A percentile compares a stretch with the other conserved stretches of the same genome.
Conservation (phyloP, 2,329 filamentous ascomycete species). For the Hyphodiscus sp. region DNA sequence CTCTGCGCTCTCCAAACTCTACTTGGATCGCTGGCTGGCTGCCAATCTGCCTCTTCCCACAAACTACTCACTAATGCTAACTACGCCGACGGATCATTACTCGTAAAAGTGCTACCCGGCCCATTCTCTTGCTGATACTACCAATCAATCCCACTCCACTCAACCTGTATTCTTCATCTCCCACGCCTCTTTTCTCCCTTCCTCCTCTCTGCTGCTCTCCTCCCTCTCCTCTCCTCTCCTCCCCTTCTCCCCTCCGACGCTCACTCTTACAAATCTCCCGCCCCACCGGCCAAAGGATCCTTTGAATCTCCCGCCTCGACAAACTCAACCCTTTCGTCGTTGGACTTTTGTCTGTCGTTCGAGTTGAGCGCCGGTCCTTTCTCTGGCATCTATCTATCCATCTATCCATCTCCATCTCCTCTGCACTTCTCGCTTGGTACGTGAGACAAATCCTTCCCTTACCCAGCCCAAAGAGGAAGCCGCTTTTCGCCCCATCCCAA, state of each 20-base stretch:
- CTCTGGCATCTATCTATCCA: no score
- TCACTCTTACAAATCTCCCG: conserved; percentile 1
- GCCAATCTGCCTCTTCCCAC: neutral
- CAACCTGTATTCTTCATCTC: neutral
- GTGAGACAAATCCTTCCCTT: conserved; percentile 2
- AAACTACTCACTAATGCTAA: no score
- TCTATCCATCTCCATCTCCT: no score
- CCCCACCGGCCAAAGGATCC: conserved; percentile 2
- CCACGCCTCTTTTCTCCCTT: neutral
- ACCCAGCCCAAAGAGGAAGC: neutral
- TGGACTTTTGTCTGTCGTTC: conserved; percentile 9
- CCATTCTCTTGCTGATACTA: no score
- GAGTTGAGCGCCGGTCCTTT: conserved; percentile 19
- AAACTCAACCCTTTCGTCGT: neutral
- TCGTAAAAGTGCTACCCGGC: no score
- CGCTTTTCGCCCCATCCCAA: neutral
- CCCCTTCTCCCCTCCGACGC: neutral
- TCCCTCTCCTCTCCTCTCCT: neutral
- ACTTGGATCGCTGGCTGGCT: no score
- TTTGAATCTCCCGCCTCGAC: conserved; percentile 2
- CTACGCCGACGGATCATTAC: no score
- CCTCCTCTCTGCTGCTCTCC: neutral
- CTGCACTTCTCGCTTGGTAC: conserved; percentile 21
- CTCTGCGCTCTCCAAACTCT: no score
- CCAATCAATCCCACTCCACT: no score